Conservation (phyloP, 306 rosid species). For the Pterocarpus macrocarpus region DNA sequence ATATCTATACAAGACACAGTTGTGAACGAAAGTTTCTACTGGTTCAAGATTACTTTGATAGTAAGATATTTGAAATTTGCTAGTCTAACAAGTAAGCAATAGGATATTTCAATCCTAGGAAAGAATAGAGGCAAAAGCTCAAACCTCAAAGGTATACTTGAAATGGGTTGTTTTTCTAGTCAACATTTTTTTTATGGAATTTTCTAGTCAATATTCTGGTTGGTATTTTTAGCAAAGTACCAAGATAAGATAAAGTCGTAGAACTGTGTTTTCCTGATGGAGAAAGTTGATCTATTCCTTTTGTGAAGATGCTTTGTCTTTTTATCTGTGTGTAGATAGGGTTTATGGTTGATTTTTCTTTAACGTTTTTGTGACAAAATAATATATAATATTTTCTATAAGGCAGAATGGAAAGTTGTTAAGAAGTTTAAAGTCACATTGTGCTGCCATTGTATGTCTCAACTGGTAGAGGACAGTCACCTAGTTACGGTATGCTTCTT, state of each 20-base stretch:
- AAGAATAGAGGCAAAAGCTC: conserved; percentile 6
- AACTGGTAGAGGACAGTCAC: conserved; percentile 91
- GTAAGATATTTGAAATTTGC: conserved; percentile 29
- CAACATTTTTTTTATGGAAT: too few relatives aligned
- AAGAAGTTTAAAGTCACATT: conserved; percentile 85
- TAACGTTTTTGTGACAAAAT: conserved; percentile 37
- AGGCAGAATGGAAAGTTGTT: conserved; percentile 84
- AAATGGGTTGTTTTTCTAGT: conserved; percentile 20
- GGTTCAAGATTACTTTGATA: background rate
- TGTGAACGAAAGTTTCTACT: too few relatives aligned
- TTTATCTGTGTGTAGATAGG: conserved; percentile 10
- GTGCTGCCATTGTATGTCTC: conserved; percentile 77
- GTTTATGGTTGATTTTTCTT: conserved; percentile 39
- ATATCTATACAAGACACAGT: too few relatives aligned
- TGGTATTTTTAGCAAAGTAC: conserved; percentile 14
- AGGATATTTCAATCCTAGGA: conserved; percentile 26
- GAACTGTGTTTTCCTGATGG: conserved; percentile 32
- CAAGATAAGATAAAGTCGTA: conserved; percentile 20
- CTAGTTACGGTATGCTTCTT: conserved; percentile 60
- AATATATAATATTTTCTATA: conserved; percentile 45
- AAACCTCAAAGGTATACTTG: conserved; percentile 1
- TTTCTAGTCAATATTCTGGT: conserved; percentile 15
- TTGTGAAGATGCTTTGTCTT: conserved; percentile 10
- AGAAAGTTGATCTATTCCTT: conserved; percentile 28
- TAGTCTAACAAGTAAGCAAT: conserved; percentile 34